A percentile compares a stretch with the other conserved stretches of the same genome.
Conservation (phyloP, 805 yeast species). For the Teunomyces gatunensis region DNA sequence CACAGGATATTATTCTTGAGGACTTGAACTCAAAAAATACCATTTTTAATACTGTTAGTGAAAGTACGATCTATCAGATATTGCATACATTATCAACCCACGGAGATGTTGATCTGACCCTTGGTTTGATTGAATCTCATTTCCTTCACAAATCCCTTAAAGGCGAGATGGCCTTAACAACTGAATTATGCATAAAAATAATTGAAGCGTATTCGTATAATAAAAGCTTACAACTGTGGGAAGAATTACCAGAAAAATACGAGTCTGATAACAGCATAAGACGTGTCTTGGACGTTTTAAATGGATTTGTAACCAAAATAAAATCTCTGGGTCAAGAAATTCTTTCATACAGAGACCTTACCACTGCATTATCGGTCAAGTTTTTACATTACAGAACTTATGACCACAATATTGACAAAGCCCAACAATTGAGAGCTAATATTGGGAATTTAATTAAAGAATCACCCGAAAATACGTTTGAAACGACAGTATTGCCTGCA, state of each 20-base stretch:
- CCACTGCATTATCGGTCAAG: slow-evolving; percentile 27
- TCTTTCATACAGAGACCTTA: slow-evolving; percentile 27
- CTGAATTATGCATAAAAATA: slow-evolving; percentile 30
- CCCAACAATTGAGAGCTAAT: slow-evolving; percentile 6
- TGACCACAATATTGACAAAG: slow-evolving; percentile 23
- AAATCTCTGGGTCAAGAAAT: slow-evolving; percentile 2
- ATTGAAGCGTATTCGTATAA: slow-evolving; percentile 36
- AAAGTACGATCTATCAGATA: slow-evolving; percentile 21
- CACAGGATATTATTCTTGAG: slow-evolving; percentile 24
- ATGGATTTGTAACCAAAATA: slow-evolving; percentile 20
- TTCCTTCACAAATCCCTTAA: slow-evolving; percentile 28
- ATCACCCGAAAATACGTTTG: slow-evolving; percentile 13
- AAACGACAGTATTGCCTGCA: slow-evolving; percentile 12
- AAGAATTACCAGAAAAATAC: slow-evolving; percentile 5
- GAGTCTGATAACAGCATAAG: slow-evolving; percentile 25
- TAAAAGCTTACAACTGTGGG: slow-evolving; percentile 7
- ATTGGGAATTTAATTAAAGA: slow-evolving; percentile 10
- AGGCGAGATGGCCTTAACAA: slow-evolving; percentile 34
- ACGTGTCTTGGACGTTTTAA: slow-evolving; percentile 31
- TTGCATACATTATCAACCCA: slow-evolving; percentile 29
- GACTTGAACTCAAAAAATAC: slow-evolving; percentile 6
- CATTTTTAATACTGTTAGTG: slow-evolving; percentile 19
- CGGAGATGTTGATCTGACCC: slow-evolving; percentile 38
- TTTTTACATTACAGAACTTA: slow-evolving; percentile 23
- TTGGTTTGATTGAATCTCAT: slow-evolving; percentile 35